Conservation (phyloP, 176 grass and related monocot species). For the Eragrostis curvula region DNA sequence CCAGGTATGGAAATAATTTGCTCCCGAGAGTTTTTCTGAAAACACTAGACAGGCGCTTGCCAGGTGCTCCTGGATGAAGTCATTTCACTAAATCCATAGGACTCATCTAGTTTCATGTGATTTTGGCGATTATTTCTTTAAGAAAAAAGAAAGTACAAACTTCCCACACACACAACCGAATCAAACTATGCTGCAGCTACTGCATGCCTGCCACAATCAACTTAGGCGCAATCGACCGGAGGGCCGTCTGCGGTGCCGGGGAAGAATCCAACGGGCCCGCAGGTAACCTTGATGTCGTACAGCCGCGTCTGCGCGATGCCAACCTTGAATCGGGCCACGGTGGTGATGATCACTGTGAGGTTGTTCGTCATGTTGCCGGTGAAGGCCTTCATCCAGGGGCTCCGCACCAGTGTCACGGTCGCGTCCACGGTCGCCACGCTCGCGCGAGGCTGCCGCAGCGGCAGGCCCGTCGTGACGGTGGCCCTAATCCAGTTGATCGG, state of each 20-base stretch:
- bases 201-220: neutral
- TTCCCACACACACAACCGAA: too few species aligned
- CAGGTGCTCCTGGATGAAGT: too few species aligned
- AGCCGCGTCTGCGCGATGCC: neutral
- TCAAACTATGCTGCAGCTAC: too few species aligned
- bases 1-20: too few species aligned
- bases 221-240: neutral
- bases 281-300: neutral
- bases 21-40: too few species aligned
- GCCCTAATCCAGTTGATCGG: neutral
- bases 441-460: neutral
- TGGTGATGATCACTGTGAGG: neutral
- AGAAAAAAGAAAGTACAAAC: too few species aligned
- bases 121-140: too few species aligned
- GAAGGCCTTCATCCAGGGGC: neutral
- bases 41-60: too few species aligned
- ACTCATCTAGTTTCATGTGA: too few species aligned
- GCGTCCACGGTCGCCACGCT: neutral
- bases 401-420: neutral
- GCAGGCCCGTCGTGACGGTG: neutral
- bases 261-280: neutral
- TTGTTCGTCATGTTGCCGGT: fast-evolving
- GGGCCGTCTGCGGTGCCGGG: neutral
- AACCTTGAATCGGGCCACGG: neutral
- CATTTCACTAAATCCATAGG: too few species aligned